Evolutionary conservation across 331 rosid species (phyloP), one percentile per base, ranked within the genome.

Genomic region (Pyracantha coccinea): DNA sequence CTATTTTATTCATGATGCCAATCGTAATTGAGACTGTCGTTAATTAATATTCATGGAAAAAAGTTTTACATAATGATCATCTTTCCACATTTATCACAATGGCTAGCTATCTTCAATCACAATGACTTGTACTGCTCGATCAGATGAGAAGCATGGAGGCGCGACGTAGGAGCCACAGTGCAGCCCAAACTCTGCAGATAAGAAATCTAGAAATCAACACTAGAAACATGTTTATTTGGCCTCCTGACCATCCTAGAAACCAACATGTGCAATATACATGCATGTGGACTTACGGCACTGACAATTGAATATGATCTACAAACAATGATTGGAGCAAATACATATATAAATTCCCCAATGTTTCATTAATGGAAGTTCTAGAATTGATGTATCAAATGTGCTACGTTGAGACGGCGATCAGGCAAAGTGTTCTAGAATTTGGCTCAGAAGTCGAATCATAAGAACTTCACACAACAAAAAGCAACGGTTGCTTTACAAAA

Each of bases 81-180:
- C 19, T 10, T 13, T 14, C 21, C 67, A 16, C 23, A 35, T 17
- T 3, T 25, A 50, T 50, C 44, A 61, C 33, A 13, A 15, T 7
- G 32, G 16, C 41, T 7, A 21, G 16, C 67, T 8, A 19, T 25
- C 8, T 60, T 28, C 63, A 29, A 57, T 84, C 84, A 93, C 68
- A 93, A 75, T 58, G 94, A 89, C 79, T 93, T 91, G 87, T 91
- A 93, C 70, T 91, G 97, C 86, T 89, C 98, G 58, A 93, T 93
- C 79, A 93, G 85, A 72, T 69, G 88, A 75, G 98, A 93, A 8
- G 98, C 98, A 54, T 91, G 97, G 72, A 93, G 97, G 20, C 94
- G 92, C 0, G 98, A 89, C 0, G 96, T 85, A 25, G 98, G 98
- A 69, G 76, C 78, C 52, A 71, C 63, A 1, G 98, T 93, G 83